Evolutionary conservation across 129 eudicot genomes (phyloP).

Genomic region (Flaveria robusta): DNA sequence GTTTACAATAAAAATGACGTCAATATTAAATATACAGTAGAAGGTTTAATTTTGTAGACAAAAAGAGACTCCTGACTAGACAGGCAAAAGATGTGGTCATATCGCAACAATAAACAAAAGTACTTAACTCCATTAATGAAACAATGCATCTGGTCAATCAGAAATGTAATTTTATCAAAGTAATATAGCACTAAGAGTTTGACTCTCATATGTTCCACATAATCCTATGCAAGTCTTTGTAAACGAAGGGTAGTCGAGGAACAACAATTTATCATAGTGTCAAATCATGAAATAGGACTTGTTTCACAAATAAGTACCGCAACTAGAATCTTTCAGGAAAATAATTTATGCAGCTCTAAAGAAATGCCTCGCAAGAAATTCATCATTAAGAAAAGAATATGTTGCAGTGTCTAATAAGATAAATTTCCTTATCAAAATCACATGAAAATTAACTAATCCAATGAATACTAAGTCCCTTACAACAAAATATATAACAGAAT

Average conservation of each 20-base stretch:
- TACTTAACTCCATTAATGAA: no score
- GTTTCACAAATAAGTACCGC: not conserved
- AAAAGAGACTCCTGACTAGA: no score
- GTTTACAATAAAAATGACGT: not conserved
- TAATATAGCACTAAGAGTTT: not conserved
- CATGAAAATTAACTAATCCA: not conserved
- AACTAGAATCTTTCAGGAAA: no score
- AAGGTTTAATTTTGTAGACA: not conserved
- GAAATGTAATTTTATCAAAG: not conserved
- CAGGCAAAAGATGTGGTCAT: no score
- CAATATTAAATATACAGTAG: not conserved
- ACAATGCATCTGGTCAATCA: no score
- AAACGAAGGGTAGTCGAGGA: not conserved
- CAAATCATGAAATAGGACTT: not conserved
- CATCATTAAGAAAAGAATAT: not conserved
- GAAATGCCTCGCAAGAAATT: not conserved
- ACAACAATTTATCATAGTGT: not conserved
- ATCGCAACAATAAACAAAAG: no score
- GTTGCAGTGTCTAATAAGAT: not conserved
- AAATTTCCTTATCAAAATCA: not conserved
- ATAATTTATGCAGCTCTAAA: no score
- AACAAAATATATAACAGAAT: slow-evolving; percentile 1
- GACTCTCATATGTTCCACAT: not conserved
- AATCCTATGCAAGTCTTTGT: not conserved
- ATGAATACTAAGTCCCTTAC: not conserved